Conservation (phyloP, 2,329 filamentous ascomycete species). For the Cercospora janseana region DNA sequence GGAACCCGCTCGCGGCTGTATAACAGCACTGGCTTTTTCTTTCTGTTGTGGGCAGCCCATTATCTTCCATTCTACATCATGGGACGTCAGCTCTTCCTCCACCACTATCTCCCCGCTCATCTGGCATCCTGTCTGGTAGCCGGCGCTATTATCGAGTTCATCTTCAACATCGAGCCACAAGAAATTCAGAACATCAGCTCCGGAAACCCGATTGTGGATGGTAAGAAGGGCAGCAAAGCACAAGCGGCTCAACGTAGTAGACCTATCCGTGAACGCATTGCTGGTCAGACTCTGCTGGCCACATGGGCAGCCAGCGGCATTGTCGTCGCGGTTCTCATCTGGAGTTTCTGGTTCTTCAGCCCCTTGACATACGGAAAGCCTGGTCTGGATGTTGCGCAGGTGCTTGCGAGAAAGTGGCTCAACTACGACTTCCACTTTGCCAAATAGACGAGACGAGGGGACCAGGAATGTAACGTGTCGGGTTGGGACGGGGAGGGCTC, state of each 20-base stretch:
- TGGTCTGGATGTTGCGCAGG: conserved; percentile 73
- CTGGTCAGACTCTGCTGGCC: conserved; percentile 70
- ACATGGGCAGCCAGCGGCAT: conserved; percentile 76
- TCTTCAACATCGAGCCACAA: conserved; percentile 84
- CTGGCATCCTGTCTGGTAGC: conserved; percentile 87
- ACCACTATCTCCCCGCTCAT: conserved; percentile 95
- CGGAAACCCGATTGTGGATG: conserved; percentile 39
- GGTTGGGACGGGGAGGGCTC: conserved; percentile 3
- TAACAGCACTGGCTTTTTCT: conserved; percentile 98
- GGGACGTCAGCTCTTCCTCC: conserved; percentile 95
- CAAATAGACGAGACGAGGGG: conserved; percentile 60
- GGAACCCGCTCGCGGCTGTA: conserved; percentile 91
- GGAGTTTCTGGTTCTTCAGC: conserved; percentile 88
- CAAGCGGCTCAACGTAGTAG: conserved; percentile 54
- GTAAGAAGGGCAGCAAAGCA: conserved; percentile 38
- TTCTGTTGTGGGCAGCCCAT: conserved; percentile 95
- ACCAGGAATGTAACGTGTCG: neutral
- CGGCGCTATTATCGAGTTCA: conserved; percentile 87
- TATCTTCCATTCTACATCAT: conserved; percentile 98
- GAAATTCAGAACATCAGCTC: conserved; percentile 54
- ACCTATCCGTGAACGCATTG: conserved; percentile 78
- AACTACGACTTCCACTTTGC: conserved; percentile 98
- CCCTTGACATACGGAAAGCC: conserved; percentile 95
- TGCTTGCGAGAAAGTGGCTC: conserved; percentile 87
- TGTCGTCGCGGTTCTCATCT: conserved; percentile 66